Evolutionary conservation across 495 filamentous ascomycete species (phyloP).

Genomic region (Podospora conica): DNA sequence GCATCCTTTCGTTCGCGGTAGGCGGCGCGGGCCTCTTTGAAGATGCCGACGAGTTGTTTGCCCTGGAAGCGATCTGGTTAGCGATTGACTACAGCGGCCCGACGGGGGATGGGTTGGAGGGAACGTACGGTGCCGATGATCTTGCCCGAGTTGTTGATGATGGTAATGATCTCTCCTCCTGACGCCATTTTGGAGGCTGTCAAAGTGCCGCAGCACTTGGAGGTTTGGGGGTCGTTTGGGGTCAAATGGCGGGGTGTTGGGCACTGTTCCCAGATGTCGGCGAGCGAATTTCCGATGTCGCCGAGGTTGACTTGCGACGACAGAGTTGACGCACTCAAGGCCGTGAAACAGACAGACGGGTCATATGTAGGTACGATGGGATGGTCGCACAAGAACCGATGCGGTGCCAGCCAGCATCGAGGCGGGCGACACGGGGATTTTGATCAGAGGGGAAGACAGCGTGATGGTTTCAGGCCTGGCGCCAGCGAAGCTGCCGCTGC

Average conservation of each 20-base stretch:
- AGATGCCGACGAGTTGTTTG: slow-evolving; percentile 79
- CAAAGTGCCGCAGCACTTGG: not conserved
- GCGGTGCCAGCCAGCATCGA: not conserved
- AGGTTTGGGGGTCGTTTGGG: not conserved
- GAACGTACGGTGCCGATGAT: slow-evolving; percentile 76
- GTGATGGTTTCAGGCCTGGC: slow-evolving; percentile 21
- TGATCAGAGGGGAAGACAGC: not conserved
- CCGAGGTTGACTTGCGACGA: not conserved
- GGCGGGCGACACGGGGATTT: not conserved
- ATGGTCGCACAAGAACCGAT: not conserved
- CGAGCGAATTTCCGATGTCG: not conserved
- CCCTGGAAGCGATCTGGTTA: slow-evolving; percentile 46
- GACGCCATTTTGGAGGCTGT: slow-evolving; percentile 37
- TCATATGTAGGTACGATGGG: not conserved
- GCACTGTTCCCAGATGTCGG: not conserved
- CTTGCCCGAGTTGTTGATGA: slow-evolving; percentile 89
- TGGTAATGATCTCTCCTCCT: slow-evolving; percentile 66
- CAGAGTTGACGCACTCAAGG: not conserved
- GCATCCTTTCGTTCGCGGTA: slow-evolving; percentile 80
- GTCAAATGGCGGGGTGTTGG: slow-evolving; percentile 1
- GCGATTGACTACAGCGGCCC: slow-evolving; percentile 7
- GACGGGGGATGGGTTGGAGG: slow-evolving; percentile 9
- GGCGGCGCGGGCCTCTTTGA: slow-evolving; percentile 79
- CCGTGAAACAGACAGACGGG: not conserved
- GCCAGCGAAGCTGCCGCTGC: slow-evolving; percentile 12